Conservation (phyloP, 2,329 filamentous ascomycete genomes). For the Claviceps sp. region DNA sequence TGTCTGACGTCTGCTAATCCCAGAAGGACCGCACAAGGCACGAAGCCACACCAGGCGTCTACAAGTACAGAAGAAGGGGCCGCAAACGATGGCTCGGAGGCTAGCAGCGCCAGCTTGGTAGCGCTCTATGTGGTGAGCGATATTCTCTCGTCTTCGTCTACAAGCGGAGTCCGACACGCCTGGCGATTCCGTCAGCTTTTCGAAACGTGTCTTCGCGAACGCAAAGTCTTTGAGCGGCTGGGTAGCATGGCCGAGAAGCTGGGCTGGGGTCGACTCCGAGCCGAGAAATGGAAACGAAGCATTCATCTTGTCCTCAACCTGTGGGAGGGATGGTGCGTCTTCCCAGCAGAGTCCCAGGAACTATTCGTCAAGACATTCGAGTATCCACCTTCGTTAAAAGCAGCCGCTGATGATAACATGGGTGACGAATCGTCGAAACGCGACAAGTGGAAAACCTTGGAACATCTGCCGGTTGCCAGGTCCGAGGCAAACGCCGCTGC, state of each 20-base stretch:
- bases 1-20: constrained; percentile 59
- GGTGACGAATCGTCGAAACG: constrained; percentile 18
- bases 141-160: constrained; percentile 64
- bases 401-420: constrained; percentile 12
- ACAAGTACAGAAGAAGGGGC: constrained; percentile 20
- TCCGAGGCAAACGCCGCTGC: constrained; percentile 4
- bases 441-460: constrained; percentile 38
- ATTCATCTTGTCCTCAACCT: constrained; percentile 54
- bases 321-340: constrained; percentile 62
- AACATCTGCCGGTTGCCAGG: constrained; percentile 15
- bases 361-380: constrained; percentile 58
- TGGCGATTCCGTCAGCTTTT: constrained; percentile 80
- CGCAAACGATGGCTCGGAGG: constrained; percentile 40
- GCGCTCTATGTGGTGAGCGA: constrained; percentile 68
- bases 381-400: constrained; percentile 41
- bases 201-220: constrained; percentile 54
- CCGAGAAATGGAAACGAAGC: constrained; percentile 75
- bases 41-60: constrained; percentile 17
- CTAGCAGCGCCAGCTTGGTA: constrained; percentile 61
- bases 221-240: constrained; percentile 60
- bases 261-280: constrained; percentile 67
- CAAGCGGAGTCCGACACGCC: constrained; percentile 65
- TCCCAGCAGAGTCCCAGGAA: constrained; percentile 61
- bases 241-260: constrained; percentile 59
- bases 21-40: constrained; percentile 30